These are phyloP conservation scores for Leptodontidium sp. DNA, from an alignment of 2,329 filamentous ascomycete genomes.

Conservation along the genomic window DNA sequence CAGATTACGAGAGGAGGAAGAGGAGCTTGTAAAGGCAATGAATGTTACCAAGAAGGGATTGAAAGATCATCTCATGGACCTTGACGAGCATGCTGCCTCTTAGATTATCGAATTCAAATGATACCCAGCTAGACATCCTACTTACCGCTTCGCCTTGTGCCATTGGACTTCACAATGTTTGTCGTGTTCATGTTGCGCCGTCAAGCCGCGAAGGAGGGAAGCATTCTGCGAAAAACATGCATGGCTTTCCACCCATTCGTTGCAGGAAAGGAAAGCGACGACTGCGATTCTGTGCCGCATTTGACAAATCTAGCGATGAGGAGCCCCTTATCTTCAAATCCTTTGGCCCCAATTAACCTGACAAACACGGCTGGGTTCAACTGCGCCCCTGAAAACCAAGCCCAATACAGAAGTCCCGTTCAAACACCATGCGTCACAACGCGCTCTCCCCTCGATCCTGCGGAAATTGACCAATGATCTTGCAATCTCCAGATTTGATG, in stretches of 20 bases:
- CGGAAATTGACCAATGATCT: neutral
- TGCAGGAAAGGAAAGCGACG: no score
- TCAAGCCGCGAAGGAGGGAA: no score
- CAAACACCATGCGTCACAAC: neutral
- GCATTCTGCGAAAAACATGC: no score
- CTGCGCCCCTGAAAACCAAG: no score
- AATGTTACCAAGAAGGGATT: slow-evolving; percentile 71
- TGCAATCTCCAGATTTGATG: neutral
- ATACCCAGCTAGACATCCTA: neutral
- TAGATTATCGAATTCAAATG: neutral
- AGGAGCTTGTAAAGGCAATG: slow-evolving; percentile 74
- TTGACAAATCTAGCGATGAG: no score
- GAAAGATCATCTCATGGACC: slow-evolving; percentile 62
- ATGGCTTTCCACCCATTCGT: no score
- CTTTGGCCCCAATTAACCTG: neutral
- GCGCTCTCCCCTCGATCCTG: no score
- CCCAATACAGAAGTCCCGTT: neutral
- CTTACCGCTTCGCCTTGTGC: neutral
- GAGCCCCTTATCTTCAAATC: no score
- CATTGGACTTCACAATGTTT: neutral
- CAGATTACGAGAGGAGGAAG: slow-evolving; percentile 69
- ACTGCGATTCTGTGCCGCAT: no score
- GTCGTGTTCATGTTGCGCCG: neutral
- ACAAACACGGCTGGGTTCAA: no score
- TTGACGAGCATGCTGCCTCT: slow-evolving; percentile 19